Percentiles rank a stretch among this genome's conserved stretches.
Evolutionary conservation across 2,329 filamentous ascomycete species (phyloP).

Genomic region (Aspergillus sp.): DNA sequence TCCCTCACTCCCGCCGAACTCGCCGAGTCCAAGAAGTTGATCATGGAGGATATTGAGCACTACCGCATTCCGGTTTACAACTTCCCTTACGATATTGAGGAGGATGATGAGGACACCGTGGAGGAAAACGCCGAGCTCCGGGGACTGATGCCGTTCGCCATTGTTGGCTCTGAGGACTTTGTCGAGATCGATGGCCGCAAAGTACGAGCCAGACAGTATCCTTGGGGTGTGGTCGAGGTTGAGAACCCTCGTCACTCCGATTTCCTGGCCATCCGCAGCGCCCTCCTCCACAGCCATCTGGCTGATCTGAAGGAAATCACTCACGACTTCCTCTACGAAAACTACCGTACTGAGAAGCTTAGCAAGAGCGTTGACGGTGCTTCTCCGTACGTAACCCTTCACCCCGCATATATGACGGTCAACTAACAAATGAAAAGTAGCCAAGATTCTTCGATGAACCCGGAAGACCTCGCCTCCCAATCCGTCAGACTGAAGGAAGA

Average conservation of each 20-base stretch:
- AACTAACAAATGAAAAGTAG: constrained; percentile 38
- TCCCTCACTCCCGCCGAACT: constrained; percentile 94
- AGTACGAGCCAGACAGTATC: constrained; percentile 94
- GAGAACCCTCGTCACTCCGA: constrained; percentile 99
- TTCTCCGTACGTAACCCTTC: constrained; percentile 67
- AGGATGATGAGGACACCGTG: constrained; percentile 98
- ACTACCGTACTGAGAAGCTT: constrained; percentile 99
- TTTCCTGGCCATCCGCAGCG: constrained; percentile 95
- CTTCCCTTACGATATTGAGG: constrained; percentile 99
- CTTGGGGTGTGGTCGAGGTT: constrained; percentile 98
- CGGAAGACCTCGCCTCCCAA: constrained; percentile 93
- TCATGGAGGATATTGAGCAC: constrained; percentile 99
- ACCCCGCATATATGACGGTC: background rate
- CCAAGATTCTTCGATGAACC: constrained; percentile 87
- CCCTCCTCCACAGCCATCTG: constrained; percentile 94
- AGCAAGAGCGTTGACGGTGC: constrained; percentile 97
- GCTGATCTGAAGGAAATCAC: constrained; percentile 99
- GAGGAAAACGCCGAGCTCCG: constrained; percentile 98
- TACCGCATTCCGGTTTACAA: constrained; percentile 99
- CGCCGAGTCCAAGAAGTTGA: constrained; percentile 98
- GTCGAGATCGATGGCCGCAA: constrained; percentile 90
- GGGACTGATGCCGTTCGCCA: constrained; percentile 97
- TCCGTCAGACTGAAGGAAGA: constrained; percentile 99
- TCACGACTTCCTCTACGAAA: constrained; percentile 99
- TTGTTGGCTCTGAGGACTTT: constrained; percentile 94